phyloP scores from a whole-genome alignment of 192 early-diverging fungal species.

The Paraglomus occultum region DNA sequence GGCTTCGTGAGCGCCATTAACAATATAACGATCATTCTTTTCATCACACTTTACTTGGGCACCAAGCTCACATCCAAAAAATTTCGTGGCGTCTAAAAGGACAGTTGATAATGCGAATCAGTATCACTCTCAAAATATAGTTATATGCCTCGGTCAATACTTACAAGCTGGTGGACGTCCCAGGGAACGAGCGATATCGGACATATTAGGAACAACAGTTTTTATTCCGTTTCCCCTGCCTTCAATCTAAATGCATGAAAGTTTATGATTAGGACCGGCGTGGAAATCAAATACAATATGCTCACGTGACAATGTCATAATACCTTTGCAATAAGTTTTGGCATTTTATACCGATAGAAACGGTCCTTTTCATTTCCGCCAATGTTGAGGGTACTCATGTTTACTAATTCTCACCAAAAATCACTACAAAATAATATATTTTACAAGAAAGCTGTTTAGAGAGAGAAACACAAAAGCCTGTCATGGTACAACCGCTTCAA shows the following conservation, averaged over 20 bases:
- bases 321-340: slow-evolving; percentile 75
- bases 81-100: slow-evolving; percentile 72
- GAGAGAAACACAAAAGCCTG: no score
- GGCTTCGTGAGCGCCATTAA: slow-evolving; percentile 94
- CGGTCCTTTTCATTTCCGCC: slow-evolving; percentile 86
- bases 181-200: slow-evolving; percentile 87
- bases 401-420: slow-evolving; percentile 25
- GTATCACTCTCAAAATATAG: no score
- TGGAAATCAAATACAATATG: no score
- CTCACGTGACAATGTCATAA: background rate
- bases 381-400: slow-evolving; percentile 83
- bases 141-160: background rate
- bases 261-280: no score
- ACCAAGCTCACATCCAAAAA: slow-evolving; percentile 95
- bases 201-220: slow-evolving; percentile 97
- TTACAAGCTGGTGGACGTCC: slow-evolving; percentile 82
- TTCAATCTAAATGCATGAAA: slow-evolving; percentile 67
- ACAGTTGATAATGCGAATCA: background rate
- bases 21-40: slow-evolving; percentile 88
- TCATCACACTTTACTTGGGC: slow-evolving; percentile 89
- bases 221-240: slow-evolving; percentile 99
- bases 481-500: no score
- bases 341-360: slow-evolving; percentile 99
- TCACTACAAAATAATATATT: background rate
- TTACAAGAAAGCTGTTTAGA: no score